These are phyloP conservation scores for Russula lepida DNA, from an alignment of 768 basidiomycete genomes.

Conservation along the genomic window DNA sequence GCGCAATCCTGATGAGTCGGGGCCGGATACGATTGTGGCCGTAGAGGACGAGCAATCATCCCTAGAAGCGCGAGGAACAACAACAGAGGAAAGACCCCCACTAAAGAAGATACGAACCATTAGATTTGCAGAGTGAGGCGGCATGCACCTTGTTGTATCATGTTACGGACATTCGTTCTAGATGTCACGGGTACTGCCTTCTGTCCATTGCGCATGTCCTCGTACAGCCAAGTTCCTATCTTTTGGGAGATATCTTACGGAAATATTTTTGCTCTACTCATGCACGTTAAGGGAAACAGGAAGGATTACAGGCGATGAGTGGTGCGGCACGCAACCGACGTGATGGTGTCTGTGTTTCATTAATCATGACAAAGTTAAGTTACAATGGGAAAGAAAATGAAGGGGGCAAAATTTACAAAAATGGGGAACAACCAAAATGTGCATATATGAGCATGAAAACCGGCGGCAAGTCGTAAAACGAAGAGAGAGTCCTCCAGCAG, in stretches of 20 bases:
- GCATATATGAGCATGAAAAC: neutral
- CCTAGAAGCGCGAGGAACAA: neutral
- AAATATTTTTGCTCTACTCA: too few relatives aligned
- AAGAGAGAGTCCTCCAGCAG: too few relatives aligned
- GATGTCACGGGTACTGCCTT: neutral
- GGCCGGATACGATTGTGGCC: neutral
- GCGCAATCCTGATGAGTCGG: neutral
- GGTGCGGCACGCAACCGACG: neutral
- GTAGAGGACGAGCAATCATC: neutral
- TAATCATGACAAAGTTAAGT: neutral
- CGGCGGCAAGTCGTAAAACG: neutral
- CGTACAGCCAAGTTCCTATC: neutral
- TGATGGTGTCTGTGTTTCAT: neutral
- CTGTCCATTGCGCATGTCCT: neutral
- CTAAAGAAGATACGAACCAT: conserved; percentile 9
- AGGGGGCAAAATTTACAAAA: neutral
- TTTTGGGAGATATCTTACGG: too few relatives aligned
- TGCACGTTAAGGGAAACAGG: neutral
- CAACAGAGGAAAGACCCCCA: neutral
- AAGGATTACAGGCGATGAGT: neutral
- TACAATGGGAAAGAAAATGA: neutral
- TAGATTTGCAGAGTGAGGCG: conserved; percentile 4
- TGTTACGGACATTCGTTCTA: neutral
- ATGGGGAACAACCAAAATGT: neutral
- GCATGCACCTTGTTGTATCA: neutral